phyloP scores from a whole-genome alignment of 768 basidiomycete species.

The Mycena leptocephala region DNA sequence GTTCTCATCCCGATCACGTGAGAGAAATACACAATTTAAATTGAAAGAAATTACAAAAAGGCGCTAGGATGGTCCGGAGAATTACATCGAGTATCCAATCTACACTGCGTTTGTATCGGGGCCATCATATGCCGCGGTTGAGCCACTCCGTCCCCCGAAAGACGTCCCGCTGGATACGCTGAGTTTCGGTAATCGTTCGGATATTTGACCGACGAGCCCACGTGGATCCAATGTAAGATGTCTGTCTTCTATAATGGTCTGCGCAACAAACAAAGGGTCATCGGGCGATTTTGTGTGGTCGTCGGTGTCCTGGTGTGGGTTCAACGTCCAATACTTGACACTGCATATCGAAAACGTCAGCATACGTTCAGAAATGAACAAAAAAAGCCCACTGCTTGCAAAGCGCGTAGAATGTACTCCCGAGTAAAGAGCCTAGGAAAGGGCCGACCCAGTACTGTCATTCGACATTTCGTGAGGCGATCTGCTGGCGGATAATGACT shows the following conservation, averaged over 20 bases:
- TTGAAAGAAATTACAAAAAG: background rate
- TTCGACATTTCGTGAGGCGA: conserved; percentile 19
- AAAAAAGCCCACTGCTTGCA: conserved; percentile 62
- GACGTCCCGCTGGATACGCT: conserved; percentile 23
- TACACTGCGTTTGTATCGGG: background rate
- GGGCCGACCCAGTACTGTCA: conserved; percentile 82
- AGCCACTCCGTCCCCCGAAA: conserved; percentile 8
- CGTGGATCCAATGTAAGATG: conserved; percentile 25
- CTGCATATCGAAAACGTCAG: conserved; percentile 43
- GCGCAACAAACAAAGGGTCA: conserved; percentile 47
- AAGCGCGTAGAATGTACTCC: conserved; percentile 67
- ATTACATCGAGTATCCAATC: background rate
- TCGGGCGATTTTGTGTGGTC: conserved; percentile 59
- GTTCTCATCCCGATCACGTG: conserved; percentile 26
- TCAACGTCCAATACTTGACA: conserved; percentile 69
- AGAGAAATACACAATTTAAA: background rate
- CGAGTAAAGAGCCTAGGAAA: conserved; percentile 76
- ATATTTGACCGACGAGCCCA: conserved; percentile 22
- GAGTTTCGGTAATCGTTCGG: conserved; percentile 32
- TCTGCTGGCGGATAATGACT: background rate
- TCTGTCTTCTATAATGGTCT: conserved; percentile 31
- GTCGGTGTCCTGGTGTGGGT: conserved; percentile 58
- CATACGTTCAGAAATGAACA: background rate
- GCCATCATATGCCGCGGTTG: conserved; percentile 16
- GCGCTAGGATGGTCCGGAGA: background rate